Percentiles rank a stretch among this genome's conserved stretches.
These are phyloP conservation scores for Salvia miltiorrhiza DNA, from an alignment of 257 asterid genomes.

Conservation along the genomic window DNA sequence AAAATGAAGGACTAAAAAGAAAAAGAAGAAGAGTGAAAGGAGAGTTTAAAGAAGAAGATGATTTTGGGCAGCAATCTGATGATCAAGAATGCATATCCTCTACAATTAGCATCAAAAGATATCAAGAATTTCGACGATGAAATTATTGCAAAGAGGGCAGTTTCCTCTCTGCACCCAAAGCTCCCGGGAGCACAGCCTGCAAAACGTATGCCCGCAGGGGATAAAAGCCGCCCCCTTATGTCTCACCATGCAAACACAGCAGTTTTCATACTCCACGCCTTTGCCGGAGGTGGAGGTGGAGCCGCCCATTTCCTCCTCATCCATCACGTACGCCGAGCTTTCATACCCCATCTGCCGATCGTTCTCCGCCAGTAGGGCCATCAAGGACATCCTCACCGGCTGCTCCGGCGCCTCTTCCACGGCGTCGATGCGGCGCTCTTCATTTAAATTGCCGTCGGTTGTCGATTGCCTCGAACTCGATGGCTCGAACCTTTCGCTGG, in stretches of 20 bases:
- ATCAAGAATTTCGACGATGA: constrained; percentile 81
- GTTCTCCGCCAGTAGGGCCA: constrained; percentile 70
- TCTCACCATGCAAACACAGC: constrained; percentile 84
- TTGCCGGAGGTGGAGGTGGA: neutral
- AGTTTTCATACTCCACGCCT: constrained; percentile 30
- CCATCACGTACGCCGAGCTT: constrained; percentile 38
- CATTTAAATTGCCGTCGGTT: neutral
- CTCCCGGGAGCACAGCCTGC: constrained; percentile 81
- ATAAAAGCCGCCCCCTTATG: constrained; percentile 76
- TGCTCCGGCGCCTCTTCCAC: constrained; percentile 5
- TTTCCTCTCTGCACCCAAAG: constrained; percentile 78
- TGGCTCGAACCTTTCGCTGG: constrained; percentile 26
- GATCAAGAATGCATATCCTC: neutral
- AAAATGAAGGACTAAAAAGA: neutral
- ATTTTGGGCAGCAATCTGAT: neutral
- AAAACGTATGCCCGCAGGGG: constrained; percentile 92
- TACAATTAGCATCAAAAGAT: constrained; percentile 46
- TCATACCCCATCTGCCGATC: constrained; percentile 62
- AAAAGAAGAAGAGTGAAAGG: no score
- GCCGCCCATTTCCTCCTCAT: constrained; percentile 25
- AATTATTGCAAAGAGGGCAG: constrained; percentile 91
- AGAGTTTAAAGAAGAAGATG: neutral
- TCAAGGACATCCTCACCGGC: constrained; percentile 57
- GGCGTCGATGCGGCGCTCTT: neutral
- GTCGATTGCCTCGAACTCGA: constrained; percentile 20